phyloP scores from a whole-genome alignment of 2,329 filamentous ascomycete species.

The Xylaria sp. region DNA sequence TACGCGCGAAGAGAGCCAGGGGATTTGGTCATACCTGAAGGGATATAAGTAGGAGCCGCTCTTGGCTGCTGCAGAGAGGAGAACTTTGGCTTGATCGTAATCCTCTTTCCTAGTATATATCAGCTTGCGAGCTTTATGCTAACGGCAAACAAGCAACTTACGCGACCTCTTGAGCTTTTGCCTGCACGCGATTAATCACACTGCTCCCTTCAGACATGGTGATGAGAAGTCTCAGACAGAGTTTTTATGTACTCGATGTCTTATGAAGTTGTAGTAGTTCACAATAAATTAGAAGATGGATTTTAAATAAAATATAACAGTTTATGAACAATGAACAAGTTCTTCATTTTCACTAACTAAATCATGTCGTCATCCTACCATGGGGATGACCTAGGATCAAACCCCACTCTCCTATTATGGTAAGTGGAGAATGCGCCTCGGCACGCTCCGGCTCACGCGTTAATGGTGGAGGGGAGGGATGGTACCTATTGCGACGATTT shows the following conservation, averaged over 20 bases:
- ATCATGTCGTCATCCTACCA: slow-evolving; percentile 27
- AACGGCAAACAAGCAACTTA: slow-evolving; percentile 51
- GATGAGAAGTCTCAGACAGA: background rate
- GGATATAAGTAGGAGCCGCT: slow-evolving; percentile 89
- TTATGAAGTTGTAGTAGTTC: background rate
- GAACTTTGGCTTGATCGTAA: slow-evolving; percentile 69
- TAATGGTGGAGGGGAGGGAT: too few species aligned
- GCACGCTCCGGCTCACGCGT: background rate
- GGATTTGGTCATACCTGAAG: slow-evolving; percentile 63
- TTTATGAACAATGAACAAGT: background rate
- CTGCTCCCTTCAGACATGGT: slow-evolving; percentile 42
- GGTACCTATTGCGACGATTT: too few species aligned
- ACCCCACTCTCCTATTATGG: slow-evolving; percentile 31
- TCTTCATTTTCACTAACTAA: background rate
- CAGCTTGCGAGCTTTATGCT: slow-evolving; percentile 14
- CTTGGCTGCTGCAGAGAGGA: slow-evolving; percentile 74
- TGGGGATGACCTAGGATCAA: background rate
- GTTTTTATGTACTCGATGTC: background rate
- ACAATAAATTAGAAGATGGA: background rate
- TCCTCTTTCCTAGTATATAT: slow-evolving; percentile 70
- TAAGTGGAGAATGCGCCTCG: slow-evolving; percentile 5
- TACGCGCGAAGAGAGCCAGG: background rate
- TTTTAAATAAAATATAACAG: background rate
- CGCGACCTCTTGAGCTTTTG: slow-evolving; percentile 62
- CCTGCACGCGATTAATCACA: slow-evolving; percentile 49